Base-by-base conservation (phyloP, 129 eudicot species). In the Erigeron canadensis region DNA sequence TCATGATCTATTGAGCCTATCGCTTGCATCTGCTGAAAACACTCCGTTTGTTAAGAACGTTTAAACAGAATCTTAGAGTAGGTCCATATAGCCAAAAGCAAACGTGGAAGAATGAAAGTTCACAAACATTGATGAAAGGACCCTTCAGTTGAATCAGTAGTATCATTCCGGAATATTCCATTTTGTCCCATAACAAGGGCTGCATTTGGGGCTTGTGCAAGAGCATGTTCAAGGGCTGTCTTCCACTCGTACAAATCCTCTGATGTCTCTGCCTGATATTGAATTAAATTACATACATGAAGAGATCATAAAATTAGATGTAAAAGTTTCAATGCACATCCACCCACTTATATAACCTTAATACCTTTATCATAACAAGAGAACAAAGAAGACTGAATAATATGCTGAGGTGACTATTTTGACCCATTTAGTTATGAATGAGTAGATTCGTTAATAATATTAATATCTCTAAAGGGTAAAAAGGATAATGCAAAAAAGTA, bases 141-240 rank as follows among this genome's bases (percentile, higher is more conserved):
- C 5, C 91, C 91, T 45, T 95, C 97, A 63, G 71, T 71, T 15
- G 88, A 42, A 80, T 88, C 99, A 72, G 57, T 83, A 55, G 91
- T 58, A 71, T 95, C 97, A 84, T 81, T 95, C 55, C 96, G 87
- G 81, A 95, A 95, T 63, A 95, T 84, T 71, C 99, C 97, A 48
- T 90, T 87, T 34, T 95, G 97, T 57, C 96, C 99, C 91, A 90
- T 95, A 76, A 88, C 99, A 79, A 95, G 97, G 54, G 96, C 96
- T 45, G 97, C 99, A 81, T 85, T 90, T 28, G 97, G 87, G 17
- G 85, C 88, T 81, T 80, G 92, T 37, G 88, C 85, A 77, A 89
- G 88, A 80, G 95, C 97, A 74, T 62, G 84, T 76, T 87, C 95
- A 54, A 90, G 94, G 19, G 87, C 87, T 7, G 95, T 86, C 79